Percentiles rank a stretch among this genome's conserved stretches.
Conservation (phyloP, 805 yeast genomes). For the Lachancea lanzarotensis region DNA sequence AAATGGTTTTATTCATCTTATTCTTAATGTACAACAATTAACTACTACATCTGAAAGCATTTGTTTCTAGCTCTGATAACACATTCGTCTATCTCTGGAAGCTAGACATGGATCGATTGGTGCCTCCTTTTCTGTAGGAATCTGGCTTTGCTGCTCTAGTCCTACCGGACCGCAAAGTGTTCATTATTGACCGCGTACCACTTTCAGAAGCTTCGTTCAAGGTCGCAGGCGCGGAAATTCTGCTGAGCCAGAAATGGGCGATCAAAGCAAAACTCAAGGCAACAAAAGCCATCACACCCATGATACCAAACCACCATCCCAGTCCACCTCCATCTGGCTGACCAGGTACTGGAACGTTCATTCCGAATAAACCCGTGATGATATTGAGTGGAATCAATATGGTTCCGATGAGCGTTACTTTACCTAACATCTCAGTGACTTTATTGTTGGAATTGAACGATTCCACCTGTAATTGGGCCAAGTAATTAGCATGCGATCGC, state of each 20-base stretch:
- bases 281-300: conserved; percentile 44
- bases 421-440: conserved; percentile 80
- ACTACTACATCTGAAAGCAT: not conserved
- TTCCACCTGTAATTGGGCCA: conserved; percentile 92
- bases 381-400: conserved; percentile 83
- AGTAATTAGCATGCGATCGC: conserved; percentile 83
- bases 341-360: conserved; percentile 91
- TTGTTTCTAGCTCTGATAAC: not conserved
- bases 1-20: not conserved
- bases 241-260: conserved; percentile 39
- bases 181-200: conserved; percentile 32
- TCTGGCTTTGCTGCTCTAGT: conserved; percentile 1
- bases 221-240: conserved; percentile 30
- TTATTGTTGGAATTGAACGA: conserved; percentile 79
- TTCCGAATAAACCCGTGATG: conserved; percentile 88
- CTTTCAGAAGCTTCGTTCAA: conserved; percentile 31
- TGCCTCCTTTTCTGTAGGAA: conserved; percentile 9
- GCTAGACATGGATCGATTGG: conserved; percentile 26
- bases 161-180: conserved; percentile 7
- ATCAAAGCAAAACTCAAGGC: conserved; percentile 35
- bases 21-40: not conserved
- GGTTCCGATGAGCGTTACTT: conserved; percentile 87
- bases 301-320: conserved; percentile 65
- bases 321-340: conserved; percentile 32
- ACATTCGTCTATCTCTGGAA: conserved; percentile 10